phyloP scores from a whole-genome alignment of 1,139 yeast species.

The Pichiaceae sp. region DNA sequence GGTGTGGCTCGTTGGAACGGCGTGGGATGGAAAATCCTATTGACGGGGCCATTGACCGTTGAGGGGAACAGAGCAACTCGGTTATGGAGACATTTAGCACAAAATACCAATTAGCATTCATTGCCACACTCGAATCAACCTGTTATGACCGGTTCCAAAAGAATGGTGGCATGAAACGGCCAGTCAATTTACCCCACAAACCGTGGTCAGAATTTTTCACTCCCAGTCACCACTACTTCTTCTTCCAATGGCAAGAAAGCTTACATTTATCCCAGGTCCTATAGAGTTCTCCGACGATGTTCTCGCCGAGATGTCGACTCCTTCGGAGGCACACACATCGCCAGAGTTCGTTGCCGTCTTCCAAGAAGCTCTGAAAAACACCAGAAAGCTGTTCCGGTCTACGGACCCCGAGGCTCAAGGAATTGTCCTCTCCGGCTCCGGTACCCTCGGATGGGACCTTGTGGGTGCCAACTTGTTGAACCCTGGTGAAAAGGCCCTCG shows the following conservation, averaged over 20 bases:
- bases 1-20: too few relatives aligned
- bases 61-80: too few relatives aligned
- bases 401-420: conserved; percentile 62
- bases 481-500: conserved; percentile 62
- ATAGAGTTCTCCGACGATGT: conserved; percentile 82
- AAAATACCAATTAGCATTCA: too few relatives aligned
- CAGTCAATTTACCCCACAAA: too few relatives aligned
- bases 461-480: conserved; percentile 68
- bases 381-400: conserved; percentile 70
- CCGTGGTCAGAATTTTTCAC: too few relatives aligned
- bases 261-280: conserved; percentile 82
- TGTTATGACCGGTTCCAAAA: too few relatives aligned
- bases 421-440: conserved; percentile 79
- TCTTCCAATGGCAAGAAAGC: conserved; percentile 15
- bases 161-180: too few relatives aligned
- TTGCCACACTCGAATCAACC: too few relatives aligned
- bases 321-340: conserved; percentile 86
- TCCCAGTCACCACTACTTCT: neutral
- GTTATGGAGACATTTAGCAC: too few relatives aligned
- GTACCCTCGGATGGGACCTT: conserved; percentile 94
- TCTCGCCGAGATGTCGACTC: conserved; percentile 73
- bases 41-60: too few relatives aligned
- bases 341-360: conserved; percentile 76
- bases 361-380: conserved; percentile 56
- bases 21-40: too few relatives aligned